These are phyloP conservation scores for Metschnikowia borealis DNA, from an alignment of 805 yeast genomes.

Conservation along the genomic window DNA sequence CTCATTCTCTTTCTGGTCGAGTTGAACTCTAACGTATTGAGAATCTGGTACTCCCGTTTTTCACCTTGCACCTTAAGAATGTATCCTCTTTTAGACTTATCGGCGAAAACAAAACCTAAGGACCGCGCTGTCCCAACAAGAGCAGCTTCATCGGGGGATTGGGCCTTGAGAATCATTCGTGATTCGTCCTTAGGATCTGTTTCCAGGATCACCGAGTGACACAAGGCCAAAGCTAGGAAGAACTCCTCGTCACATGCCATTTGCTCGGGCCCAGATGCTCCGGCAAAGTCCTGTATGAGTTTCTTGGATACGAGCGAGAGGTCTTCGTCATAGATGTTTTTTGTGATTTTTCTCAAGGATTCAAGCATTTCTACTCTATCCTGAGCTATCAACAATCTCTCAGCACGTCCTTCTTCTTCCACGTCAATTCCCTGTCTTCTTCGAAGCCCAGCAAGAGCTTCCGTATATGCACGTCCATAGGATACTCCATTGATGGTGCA, in stretches of 20 bases:
- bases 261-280: slow-evolving; percentile 48
- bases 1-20: slow-evolving; percentile 88
- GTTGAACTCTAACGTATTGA: slow-evolving; percentile 72
- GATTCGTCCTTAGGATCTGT: slow-evolving; percentile 57
- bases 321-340: slow-evolving; percentile 46
- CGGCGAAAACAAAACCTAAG: slow-evolving; percentile 64
- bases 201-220: slow-evolving; percentile 76
- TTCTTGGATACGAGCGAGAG: slow-evolving; percentile 67
- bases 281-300: slow-evolving; percentile 59
- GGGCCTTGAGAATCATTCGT: slow-evolving; percentile 61
- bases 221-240: slow-evolving; percentile 70
- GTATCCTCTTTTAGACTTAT: slow-evolving; percentile 64
- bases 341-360: slow-evolving; percentile 15
- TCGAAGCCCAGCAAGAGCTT: slow-evolving; percentile 69
- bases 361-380: slow-evolving; percentile 61
- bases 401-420: slow-evolving; percentile 42
- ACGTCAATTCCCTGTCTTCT: slow-evolving; percentile 64
- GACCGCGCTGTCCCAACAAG: slow-evolving; percentile 78
- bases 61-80: slow-evolving; percentile 67
- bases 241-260: slow-evolving; percentile 63
- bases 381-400: slow-evolving; percentile 49
- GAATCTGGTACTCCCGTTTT: slow-evolving; percentile 63
- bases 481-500: slow-evolving; percentile 64
- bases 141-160: slow-evolving; percentile 86
- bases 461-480: slow-evolving; percentile 75